A percentile compares a stretch with the other conserved stretches of the same genome.
These are phyloP conservation scores for Dothistroma pini DNA, from an alignment of 2,329 filamentous ascomycete genomes.

Conservation along the genomic window DNA sequence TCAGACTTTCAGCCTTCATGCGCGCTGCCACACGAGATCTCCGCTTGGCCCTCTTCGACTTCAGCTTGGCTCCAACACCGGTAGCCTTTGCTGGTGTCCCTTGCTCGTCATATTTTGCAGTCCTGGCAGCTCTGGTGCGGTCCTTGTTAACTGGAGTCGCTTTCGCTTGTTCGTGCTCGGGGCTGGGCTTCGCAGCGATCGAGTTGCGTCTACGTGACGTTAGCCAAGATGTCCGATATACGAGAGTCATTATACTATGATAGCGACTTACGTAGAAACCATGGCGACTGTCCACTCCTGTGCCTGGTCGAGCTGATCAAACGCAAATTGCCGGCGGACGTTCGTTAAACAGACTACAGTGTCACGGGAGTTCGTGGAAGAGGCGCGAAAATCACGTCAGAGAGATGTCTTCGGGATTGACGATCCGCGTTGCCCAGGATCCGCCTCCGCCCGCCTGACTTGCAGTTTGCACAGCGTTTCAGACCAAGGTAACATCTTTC, in stretches of 20 bases:
- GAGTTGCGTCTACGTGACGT: background rate
- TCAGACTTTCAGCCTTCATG: background rate
- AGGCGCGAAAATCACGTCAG: background rate
- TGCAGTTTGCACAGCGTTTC: background rate
- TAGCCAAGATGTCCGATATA: background rate
- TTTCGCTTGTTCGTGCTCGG: background rate
- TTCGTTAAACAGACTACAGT: background rate
- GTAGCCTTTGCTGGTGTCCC: background rate
- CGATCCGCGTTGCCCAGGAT: background rate
- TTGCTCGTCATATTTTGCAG: background rate
- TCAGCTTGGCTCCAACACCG: background rate
- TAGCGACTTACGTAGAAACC: conserved; percentile 1
- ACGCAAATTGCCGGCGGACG: background rate
- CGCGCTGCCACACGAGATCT: background rate
- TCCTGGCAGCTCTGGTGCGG: background rate
- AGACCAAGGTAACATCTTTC: background rate
- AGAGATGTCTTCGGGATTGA: background rate
- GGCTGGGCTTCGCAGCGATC: background rate
- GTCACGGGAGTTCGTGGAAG: background rate
- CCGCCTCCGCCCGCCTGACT: background rate
- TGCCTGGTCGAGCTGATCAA: background rate
- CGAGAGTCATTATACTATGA: background rate
- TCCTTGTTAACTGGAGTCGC: background rate
- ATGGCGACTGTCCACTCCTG: background rate
- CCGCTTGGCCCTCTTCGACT: conserved; percentile 5